These are phyloP conservation scores for Aspergillus chevalieri DNA, from an alignment of 2,329 filamentous ascomycete genomes.

Conservation along the genomic window DNA sequence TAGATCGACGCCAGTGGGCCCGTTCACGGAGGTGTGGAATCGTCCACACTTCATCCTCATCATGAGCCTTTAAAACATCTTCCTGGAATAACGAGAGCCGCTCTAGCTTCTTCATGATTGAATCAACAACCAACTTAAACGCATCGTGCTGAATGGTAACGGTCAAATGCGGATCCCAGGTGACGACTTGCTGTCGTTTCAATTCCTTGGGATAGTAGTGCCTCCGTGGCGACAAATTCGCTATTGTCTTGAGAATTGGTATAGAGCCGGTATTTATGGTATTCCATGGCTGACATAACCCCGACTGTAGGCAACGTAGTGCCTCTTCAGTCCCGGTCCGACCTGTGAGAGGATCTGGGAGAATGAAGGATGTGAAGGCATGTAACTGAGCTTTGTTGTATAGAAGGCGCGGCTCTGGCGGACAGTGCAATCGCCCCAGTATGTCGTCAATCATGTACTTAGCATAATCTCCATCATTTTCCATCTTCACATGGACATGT, in stretches of 20 bases:
- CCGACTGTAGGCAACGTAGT: slow-evolving; percentile 45
- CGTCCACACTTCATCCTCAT: background rate
- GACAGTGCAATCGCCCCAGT: slow-evolving; percentile 52
- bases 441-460: slow-evolving; percentile 50
- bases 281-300: slow-evolving; percentile 47
- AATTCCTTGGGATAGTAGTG: slow-evolving; percentile 41
- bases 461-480: slow-evolving; percentile 36
- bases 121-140: background rate
- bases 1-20: slow-evolving; percentile 37
- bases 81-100: background rate
- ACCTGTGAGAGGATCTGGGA: slow-evolving; percentile 54
- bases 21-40: slow-evolving; percentile 7
- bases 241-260: slow-evolving; percentile 20
- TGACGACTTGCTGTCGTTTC: slow-evolving; percentile 39
- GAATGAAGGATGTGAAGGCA: slow-evolving; percentile 53
- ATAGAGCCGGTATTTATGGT: slow-evolving; percentile 17
- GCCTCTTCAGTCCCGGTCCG: slow-evolving; percentile 59
- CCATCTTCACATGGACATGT: slow-evolving; percentile 42
- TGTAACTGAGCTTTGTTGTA: slow-evolving; percentile 56
- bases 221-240: slow-evolving; percentile 32
- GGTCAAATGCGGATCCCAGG: slow-evolving; percentile 38
- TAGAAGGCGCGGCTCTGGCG: slow-evolving; percentile 49
- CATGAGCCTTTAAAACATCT: background rate
- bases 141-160: slow-evolving; percentile 38
- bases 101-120: background rate